These are phyloP conservation scores for Neonothopanus nambi DNA, from an alignment of 1,284 basidiomycete genomes.

Conservation along the genomic window DNA sequence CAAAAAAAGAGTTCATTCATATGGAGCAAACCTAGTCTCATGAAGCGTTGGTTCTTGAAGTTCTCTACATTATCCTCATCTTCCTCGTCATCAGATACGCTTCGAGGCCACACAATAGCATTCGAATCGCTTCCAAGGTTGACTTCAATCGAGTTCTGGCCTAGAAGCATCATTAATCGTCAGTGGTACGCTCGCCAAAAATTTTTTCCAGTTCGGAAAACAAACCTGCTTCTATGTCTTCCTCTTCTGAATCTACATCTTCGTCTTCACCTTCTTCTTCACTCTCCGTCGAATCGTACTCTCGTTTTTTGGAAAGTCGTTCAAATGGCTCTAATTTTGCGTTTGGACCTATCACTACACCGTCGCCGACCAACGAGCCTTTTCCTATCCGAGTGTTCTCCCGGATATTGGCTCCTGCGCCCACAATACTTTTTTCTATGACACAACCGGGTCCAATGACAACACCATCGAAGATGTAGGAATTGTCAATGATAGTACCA, in stretches of 20 bases:
- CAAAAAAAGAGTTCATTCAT: constrained; percentile 1
- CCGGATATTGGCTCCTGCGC: constrained; percentile 71
- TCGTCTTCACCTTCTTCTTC: constrained; percentile 35
- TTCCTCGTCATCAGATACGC: constrained; percentile 54
- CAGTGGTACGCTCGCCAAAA: constrained; percentile 4
- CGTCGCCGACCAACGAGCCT: constrained; percentile 81
- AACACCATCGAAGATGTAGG: constrained; percentile 84
- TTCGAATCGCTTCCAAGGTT: constrained; percentile 63
- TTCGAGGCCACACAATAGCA: constrained; percentile 70
- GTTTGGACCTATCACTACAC: constrained; percentile 74
- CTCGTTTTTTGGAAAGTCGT: constrained; percentile 59
- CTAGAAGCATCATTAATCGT: constrained; percentile 30
- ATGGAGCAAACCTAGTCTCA: constrained; percentile 60
- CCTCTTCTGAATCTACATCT: constrained; percentile 60
- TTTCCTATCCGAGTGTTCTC: constrained; percentile 61
- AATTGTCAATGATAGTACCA: constrained; percentile 62
- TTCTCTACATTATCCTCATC: constrained; percentile 60
- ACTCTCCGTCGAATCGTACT: constrained; percentile 22
- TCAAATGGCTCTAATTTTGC: constrained; percentile 73
- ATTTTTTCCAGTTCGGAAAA: too few species aligned
- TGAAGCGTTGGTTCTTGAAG: constrained; percentile 64
- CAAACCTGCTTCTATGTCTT: constrained; percentile 65
- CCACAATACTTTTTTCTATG: constrained; percentile 80
- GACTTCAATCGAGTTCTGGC: constrained; percentile 41
- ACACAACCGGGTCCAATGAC: constrained; percentile 76